phyloP scores from a whole-genome alignment of 2,329 filamentous ascomycete genomes.

The Cladobotryum protrusum region DNA sequence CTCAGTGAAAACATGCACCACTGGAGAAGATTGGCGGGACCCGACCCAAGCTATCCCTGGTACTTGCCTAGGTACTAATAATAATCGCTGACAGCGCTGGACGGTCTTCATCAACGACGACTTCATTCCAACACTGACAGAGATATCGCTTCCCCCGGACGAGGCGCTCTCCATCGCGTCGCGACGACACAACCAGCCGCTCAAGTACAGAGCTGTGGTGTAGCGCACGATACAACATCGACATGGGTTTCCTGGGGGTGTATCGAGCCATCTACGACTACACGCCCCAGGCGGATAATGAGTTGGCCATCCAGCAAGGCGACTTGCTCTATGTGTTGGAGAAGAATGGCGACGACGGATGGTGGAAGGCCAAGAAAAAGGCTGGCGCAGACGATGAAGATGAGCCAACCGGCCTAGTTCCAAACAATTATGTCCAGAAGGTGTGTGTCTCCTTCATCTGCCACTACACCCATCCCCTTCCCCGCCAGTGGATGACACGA shows the following conservation, averaged over 20 bases:
- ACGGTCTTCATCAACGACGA: constrained; percentile 3
- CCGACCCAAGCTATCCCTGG: background rate
- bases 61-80: background rate
- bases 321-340: constrained; percentile 86
- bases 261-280: constrained; percentile 93
- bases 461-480: background rate
- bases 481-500: too few relatives aligned
- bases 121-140: constrained; percentile 3
- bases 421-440: constrained; percentile 93
- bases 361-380: constrained; percentile 97
- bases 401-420: constrained; percentile 82
- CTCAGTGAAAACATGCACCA: too few relatives aligned
- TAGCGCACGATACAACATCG: constrained; percentile 19
- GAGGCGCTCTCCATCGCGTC: constrained; percentile 10
- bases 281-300: constrained; percentile 74
- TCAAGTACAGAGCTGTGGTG: constrained; percentile 15
- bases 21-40: too few relatives aligned
- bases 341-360: constrained; percentile 70
- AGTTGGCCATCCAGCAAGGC: constrained; percentile 78
- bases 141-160: constrained; percentile 1
- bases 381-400: constrained; percentile 78
- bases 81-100: constrained; percentile 1
- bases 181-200: constrained; percentile 11
- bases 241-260: constrained; percentile 87
- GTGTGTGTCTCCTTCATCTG: constrained; percentile 36